Evolutionary conservation across 768 basidiomycete genomes (phyloP).

Genomic region (Lentinula guzmanii): DNA sequence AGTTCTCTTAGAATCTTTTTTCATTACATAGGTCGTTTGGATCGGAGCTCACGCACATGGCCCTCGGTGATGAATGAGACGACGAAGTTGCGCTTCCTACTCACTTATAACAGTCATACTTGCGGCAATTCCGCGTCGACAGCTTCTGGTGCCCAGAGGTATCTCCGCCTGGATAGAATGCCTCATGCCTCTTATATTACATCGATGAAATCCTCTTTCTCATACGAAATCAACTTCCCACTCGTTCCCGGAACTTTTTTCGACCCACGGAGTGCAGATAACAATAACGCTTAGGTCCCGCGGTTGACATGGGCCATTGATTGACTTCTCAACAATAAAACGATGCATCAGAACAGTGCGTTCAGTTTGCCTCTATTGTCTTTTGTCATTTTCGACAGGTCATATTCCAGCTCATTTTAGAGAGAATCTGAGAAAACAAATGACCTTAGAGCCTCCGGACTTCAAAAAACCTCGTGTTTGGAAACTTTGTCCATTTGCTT

Average conservation of each 20-base stretch:
- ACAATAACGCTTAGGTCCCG: not conserved
- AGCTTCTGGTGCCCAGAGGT: not conserved
- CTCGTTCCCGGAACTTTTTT: not conserved
- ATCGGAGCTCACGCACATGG: not conserved
- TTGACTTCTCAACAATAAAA: slow-evolving; percentile 1
- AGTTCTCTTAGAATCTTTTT: too few relatives aligned
- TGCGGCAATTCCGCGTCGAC: not conserved
- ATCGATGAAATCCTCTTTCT: not conserved
- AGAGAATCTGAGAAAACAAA: not conserved
- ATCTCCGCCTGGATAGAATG: not conserved
- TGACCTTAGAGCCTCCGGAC: not conserved
- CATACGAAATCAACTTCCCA: not conserved
- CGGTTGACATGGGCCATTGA: not conserved
- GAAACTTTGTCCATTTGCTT: slow-evolving; percentile 1
- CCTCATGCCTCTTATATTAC: not conserved
- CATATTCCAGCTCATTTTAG: not conserved
- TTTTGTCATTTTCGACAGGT: not conserved
- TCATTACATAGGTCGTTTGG: too few relatives aligned
- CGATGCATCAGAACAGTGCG: not conserved
- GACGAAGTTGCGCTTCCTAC: too few relatives aligned
- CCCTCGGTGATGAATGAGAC: not conserved
- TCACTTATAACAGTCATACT: too few relatives aligned
- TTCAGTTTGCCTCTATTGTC: not conserved
- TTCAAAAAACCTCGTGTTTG: slow-evolving; percentile 1
- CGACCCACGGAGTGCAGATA: not conserved